These are phyloP conservation scores for Aspergillus transmontanensis DNA, from an alignment of 2,329 filamentous ascomycete species.

Conservation along the genomic window DNA sequence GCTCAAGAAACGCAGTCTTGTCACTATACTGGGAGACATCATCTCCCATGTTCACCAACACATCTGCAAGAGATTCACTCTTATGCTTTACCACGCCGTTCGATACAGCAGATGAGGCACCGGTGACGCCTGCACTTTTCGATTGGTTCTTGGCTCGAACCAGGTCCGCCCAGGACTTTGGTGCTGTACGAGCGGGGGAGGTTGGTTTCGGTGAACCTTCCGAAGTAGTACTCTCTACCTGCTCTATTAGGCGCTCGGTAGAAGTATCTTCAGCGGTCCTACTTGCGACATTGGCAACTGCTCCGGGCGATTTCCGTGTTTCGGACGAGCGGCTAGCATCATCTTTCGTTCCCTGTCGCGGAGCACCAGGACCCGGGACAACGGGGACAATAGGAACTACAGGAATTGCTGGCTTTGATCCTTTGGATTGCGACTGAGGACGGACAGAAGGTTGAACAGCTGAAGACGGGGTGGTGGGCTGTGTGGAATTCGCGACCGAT, in stretches of 20 bases:
- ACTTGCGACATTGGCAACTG: conserved; percentile 6
- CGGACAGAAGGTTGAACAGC: conserved; percentile 39
- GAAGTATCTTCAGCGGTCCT: conserved; percentile 12
- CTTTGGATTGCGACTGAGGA: conserved; percentile 36
- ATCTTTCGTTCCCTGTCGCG: conserved; percentile 41
- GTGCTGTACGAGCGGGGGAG: conserved; percentile 49
- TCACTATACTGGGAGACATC: conserved; percentile 57
- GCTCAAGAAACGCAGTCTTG: conserved; percentile 82
- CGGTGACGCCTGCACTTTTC: conserved; percentile 31
- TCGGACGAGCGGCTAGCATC: conserved; percentile 35
- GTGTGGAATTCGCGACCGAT: conserved; percentile 58
- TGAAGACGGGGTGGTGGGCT: conserved; percentile 60
- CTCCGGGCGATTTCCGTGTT: conserved; percentile 34
- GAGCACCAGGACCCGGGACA: conserved; percentile 40
- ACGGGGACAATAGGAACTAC: conserved; percentile 55
- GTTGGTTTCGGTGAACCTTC: conserved; percentile 43
- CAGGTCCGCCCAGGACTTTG: conserved; percentile 70
- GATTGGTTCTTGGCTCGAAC: conserved; percentile 56
- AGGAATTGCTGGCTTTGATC: conserved; percentile 39
- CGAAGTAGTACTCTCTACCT: background rate
- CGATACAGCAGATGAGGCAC: conserved; percentile 28
- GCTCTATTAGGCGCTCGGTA: conserved; percentile 11
- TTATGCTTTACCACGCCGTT: conserved; percentile 52
- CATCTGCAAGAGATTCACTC: conserved; percentile 71
- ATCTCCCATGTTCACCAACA: conserved; percentile 72